phyloP scores from a whole-genome alignment of 306 rosid genomes.

The Vachellia collinsii region DNA sequence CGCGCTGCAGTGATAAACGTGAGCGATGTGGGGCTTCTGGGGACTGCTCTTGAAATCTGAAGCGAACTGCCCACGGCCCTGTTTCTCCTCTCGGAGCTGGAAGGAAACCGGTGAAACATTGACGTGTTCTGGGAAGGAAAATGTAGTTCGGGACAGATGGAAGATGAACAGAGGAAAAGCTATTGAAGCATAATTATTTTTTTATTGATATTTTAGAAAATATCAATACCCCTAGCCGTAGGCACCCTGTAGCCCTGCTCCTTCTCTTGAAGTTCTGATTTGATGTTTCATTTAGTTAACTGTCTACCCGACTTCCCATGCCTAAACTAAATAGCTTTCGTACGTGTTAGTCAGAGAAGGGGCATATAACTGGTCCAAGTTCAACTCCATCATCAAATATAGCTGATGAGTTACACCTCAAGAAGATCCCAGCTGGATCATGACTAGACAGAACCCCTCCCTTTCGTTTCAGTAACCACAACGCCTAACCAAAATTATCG shows the following conservation, averaged over 20 bases:
- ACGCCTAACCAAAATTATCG: too few species aligned
- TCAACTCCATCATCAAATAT: not conserved
- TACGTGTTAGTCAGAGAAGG: too few species aligned
- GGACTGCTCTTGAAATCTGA: not conserved
- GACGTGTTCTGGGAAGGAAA: not conserved
- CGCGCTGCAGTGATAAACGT: fast-evolving
- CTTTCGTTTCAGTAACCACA: too few species aligned
- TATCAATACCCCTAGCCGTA: not conserved
- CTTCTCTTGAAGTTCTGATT: not conserved
- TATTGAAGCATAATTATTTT: not conserved
- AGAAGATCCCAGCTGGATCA: too few species aligned
- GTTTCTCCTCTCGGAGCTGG: not conserved
- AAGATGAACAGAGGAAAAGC: too few species aligned
- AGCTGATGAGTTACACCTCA: too few species aligned
- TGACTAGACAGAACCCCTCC: too few species aligned
- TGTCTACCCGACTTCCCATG: not conserved
- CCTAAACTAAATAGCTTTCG: too few species aligned
- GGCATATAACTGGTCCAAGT: not conserved
- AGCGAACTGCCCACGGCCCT: not conserved
- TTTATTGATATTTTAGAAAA: not conserved
- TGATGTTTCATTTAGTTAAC: not conserved
- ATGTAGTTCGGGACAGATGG: not conserved
- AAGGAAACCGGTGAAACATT: not conserved
- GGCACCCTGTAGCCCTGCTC: not conserved
- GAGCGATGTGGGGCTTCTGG: constrained; percentile 2